Evolutionary conservation across 2,329 filamentous ascomycete genomes (phyloP), one percentile per base, ranked within the genome.

Genomic region (Neodidymelliopsis sp.): DNA sequence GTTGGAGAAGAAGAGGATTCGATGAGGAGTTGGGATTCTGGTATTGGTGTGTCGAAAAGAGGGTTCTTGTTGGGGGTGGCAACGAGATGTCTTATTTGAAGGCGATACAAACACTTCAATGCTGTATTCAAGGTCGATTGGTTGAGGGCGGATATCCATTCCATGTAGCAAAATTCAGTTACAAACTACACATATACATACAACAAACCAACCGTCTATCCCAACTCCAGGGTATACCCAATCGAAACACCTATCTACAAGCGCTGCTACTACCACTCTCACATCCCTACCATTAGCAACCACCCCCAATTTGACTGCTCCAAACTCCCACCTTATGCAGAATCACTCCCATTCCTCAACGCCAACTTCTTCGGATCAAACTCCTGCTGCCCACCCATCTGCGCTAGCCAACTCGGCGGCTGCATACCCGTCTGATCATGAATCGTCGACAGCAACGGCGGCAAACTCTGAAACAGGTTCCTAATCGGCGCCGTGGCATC

Each of bases 391-490:
- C 59, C 59, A 6, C 79, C 79, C 78, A 84, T 80, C 60, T 81
- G 76, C 46, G 78, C 79, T 60, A 84, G 57, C 91, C 91, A 95
- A 63, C 83, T 83, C 1, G 91, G 91, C 6, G 92, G 84, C 1
- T 82, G 81, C 64, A 95, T 91, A 0, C 90, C 90, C 0, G 90
- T 95, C 78, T 96, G 91, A 52, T 95, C 90, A 61, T 94, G 87
- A 65, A 96, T 93, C 0, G 91, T 95, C 8, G 82, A 85, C 76
- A 95, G 86, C 15, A 95, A 79, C 4, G 91, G 91, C 25, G 91
- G 91, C 53, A 95, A 77, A 69, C 86, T 88, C 78, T 94, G 90
- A 76, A 94, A 92, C 27, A 95, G 81, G 60, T 93, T 92, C 57
- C 89, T 81, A 74, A 94, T 87, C 4, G 87, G 81, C 1, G 82